phyloP scores from a whole-genome alignment of 169 alveolate species.

The Cryptosporidium parvum region DNA sequence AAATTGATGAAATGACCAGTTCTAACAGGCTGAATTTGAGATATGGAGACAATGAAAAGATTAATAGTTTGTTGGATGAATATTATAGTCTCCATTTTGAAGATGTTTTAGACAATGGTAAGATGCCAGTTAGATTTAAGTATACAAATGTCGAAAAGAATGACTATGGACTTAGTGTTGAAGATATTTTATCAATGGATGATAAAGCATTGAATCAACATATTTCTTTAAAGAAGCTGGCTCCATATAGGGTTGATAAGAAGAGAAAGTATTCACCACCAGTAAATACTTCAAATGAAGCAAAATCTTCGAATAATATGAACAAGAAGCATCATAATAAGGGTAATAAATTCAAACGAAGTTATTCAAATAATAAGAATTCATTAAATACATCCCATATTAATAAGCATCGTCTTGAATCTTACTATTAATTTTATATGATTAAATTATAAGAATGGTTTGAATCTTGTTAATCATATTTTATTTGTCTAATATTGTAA shows the following conservation, averaged over 20 bases:
- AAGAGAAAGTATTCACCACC: conserved; percentile 23
- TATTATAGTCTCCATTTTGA: conserved; percentile 84
- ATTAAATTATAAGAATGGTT: background rate
- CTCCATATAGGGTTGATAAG: conserved; percentile 77
- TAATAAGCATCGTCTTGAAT: conserved; percentile 53
- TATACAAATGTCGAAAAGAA: conserved; percentile 80
- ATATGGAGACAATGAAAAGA: conserved; percentile 23
- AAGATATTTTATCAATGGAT: conserved; percentile 82
- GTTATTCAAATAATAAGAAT: conserved; percentile 3
- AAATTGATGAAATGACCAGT: background rate
- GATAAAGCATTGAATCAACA: conserved; percentile 83
- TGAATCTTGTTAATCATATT: background rate
- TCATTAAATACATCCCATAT: background rate
- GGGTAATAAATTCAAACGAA: background rate
- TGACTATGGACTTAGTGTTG: conserved; percentile 83
- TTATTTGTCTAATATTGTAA: too few species aligned
- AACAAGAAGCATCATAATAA: background rate
- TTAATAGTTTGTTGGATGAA: conserved; percentile 81
- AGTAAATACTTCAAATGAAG: background rate
- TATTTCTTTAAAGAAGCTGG: conserved; percentile 83
- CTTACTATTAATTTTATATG: conserved; percentile 16
- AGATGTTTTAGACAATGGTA: conserved; percentile 84
- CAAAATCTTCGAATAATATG: conserved; percentile 17
- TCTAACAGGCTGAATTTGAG: background rate
- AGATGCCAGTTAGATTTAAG: conserved; percentile 83